phyloP scores from a whole-genome alignment of 2,329 filamentous ascomycete genomes.

The Clonostachys chloroleuca region DNA sequence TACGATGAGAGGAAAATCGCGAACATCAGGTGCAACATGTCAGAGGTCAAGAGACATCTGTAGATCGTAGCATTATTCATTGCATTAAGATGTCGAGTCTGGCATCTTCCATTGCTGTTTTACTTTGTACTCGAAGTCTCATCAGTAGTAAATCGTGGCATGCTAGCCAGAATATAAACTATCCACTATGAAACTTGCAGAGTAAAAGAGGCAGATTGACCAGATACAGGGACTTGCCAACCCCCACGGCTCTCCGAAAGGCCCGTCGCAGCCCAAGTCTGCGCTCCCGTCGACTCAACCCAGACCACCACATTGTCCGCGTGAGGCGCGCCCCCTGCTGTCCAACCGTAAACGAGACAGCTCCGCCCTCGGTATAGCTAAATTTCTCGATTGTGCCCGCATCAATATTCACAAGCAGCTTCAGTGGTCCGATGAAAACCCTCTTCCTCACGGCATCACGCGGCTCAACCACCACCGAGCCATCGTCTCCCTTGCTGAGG shows the following conservation, averaged over 20 bases:
- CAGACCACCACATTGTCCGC: conserved; percentile 23
- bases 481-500: conserved; percentile 11
- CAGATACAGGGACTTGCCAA: conserved; percentile 6
- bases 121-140: too few relatives aligned
- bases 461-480: conserved; percentile 27
- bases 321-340: conserved; percentile 17
- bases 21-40: too few relatives aligned
- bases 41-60: too few relatives aligned
- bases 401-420: conserved; percentile 32
- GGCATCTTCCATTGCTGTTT: too few relatives aligned
- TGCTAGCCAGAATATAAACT: too few relatives aligned
- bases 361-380: conserved; percentile 14
- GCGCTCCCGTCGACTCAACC: conserved; percentile 20
- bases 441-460: conserved; percentile 40
- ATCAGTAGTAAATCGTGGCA: too few relatives aligned
- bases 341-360: conserved; percentile 14
- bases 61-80: too few relatives aligned
- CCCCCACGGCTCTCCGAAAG: conserved; percentile 8
- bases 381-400: conserved; percentile 35
- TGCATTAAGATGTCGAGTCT: too few relatives aligned
- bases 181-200: too few relatives aligned
- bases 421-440: conserved; percentile 41
- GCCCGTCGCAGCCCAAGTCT: conserved; percentile 4
- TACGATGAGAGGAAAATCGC: too few relatives aligned
- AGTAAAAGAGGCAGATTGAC: neutral